Evolutionary conservation across 1,284 basidiomycete species (phyloP), one percentile per base, ranked within the genome.

Genomic region (Ustilago sp.): DNA sequence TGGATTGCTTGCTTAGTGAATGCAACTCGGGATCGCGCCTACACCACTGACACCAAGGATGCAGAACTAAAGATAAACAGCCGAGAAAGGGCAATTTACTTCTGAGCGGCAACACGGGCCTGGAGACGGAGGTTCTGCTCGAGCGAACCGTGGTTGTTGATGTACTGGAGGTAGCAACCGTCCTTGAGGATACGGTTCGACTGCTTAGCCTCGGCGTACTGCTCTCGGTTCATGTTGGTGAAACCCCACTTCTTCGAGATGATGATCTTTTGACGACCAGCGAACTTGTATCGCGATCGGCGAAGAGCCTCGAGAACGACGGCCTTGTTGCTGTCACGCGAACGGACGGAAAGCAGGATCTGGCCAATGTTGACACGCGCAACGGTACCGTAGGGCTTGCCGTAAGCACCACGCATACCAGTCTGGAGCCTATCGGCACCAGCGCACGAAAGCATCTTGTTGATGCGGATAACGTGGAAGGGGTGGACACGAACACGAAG

Each of bases 391-490:
- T 97, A 98, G 58, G 96, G 95, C 90, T 98, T 98, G 85, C 96
- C 96, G 95, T 95, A 99, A 74, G 96, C 96, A 84, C 96, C 96
- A 89, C 96, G 94, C 96, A 99, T 98, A 89, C 96, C 96, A 69
- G 96, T 97, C 88, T 98, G 95, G 82, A 86, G 83, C 74, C 94
- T 93, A 95, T 98, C 96, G 85, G 96, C 95, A 87, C 96, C 96
- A 83, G 96, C 96, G 88, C 96, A 98, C 74, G 93, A 94, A 90
- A 98, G 94, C 94, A 98, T 98, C 92, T 99, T 99, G 93, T 99
- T 98, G 92, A 98, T 98, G 83, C 96, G 93, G 88, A 99, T 89
- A 83, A 98, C 94, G 88, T 98, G 96, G 94, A 93, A 98, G 73
- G 96, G 96, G 89, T 99, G 96, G 67, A 94, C 94, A 79, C 95